phyloP scores from a whole-genome alignment of 1,139 yeast species.

The Diutina siamensis region DNA sequence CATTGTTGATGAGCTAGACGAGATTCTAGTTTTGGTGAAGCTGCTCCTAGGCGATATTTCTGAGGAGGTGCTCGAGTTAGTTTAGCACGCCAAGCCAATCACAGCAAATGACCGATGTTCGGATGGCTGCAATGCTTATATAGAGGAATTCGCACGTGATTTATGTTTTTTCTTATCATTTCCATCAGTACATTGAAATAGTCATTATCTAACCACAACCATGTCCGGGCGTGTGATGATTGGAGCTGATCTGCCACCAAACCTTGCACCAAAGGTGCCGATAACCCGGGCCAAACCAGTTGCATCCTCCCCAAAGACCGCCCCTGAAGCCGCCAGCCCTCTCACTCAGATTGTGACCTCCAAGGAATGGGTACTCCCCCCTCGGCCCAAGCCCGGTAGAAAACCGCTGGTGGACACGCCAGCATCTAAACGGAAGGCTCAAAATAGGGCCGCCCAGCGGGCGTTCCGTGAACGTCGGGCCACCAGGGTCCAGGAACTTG shows the following conservation, averaged over 20 bases:
- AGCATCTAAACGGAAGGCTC: slow-evolving; percentile 76
- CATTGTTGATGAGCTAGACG: slow-evolving; percentile 53
- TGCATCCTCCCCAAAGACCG: background rate
- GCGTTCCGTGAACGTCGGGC: slow-evolving; percentile 84
- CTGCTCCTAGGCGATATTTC: slow-evolving; percentile 53
- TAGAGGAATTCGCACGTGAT: too few relatives aligned
- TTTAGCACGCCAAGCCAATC: background rate
- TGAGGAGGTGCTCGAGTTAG: slow-evolving; percentile 39
- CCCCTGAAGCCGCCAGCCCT: background rate
- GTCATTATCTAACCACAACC: background rate
- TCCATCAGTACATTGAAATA: slow-evolving; percentile 1
- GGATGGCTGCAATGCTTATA: background rate
- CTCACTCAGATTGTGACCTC: slow-evolving; percentile 44
- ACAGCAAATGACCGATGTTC: background rate
- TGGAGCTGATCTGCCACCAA: slow-evolving; percentile 1
- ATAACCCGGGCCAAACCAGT: background rate
- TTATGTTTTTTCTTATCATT: background rate
- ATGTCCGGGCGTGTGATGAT: background rate
- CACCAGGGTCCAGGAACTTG: slow-evolving; percentile 39
- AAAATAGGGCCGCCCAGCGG: slow-evolving; percentile 90
- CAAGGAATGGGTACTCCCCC: slow-evolving; percentile 87
- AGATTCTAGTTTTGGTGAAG: slow-evolving; percentile 41
- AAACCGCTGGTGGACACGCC: slow-evolving; percentile 72
- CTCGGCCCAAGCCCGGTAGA: slow-evolving; percentile 83
- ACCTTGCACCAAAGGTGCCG: slow-evolving; percentile 5